These are phyloP conservation scores for Rosellinia necatrix DNA, from an alignment of 2,329 filamentous ascomycete species.

Conservation along the genomic window DNA sequence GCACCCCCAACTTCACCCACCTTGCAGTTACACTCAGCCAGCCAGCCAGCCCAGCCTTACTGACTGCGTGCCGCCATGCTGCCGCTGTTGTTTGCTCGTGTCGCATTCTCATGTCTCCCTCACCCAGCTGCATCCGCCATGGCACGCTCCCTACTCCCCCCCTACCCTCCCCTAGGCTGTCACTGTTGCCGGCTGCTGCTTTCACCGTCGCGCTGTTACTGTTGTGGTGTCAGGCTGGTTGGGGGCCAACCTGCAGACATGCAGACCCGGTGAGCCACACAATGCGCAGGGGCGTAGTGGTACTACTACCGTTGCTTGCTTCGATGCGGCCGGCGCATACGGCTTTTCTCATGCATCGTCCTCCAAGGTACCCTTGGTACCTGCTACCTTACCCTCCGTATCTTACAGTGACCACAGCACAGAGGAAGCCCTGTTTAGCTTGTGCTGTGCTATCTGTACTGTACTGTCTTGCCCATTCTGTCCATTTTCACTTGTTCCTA, in stretches of 20 bases:
- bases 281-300: constrained; percentile 20
- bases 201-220: constrained; percentile 2
- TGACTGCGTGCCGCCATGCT: constrained; percentile 14
- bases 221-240: constrained; percentile 19
- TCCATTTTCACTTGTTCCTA: no score
- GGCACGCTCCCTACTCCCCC: background rate
- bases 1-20: constrained; percentile 11
- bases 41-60: constrained; percentile 26
- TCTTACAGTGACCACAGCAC: constrained; percentile 12
- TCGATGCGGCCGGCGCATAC: constrained; percentile 12
- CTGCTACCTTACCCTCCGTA: constrained; percentile 11
- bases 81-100: constrained; percentile 14
- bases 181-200: constrained; percentile 5
- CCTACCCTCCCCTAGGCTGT: background rate
- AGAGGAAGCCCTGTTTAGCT: constrained; percentile 13
- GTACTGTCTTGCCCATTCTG: constrained; percentile 11
- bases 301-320: constrained; percentile 17
- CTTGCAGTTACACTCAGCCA: constrained; percentile 11
- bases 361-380: constrained; percentile 22
- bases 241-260: constrained; percentile 22
- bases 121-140: background rate
- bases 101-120: constrained; percentile 15
- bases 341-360: constrained; percentile 19
- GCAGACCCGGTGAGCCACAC: constrained; percentile 26
- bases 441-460: constrained; percentile 5